Base-by-base conservation (phyloP, 2,329 filamentous ascomycete species). In the Penicillium crustosum region DNA sequence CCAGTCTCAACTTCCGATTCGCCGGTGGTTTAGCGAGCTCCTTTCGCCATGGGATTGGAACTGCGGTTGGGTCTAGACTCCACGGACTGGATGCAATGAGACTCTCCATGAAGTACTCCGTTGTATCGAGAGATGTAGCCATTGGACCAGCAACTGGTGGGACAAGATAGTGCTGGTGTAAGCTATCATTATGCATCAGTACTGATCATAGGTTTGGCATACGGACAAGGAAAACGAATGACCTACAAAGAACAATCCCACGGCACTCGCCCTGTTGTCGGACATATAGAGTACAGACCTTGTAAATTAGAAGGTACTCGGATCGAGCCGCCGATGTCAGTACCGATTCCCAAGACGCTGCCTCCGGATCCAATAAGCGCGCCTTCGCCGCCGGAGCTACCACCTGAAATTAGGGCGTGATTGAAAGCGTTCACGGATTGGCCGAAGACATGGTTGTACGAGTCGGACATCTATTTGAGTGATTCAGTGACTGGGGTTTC, bases 1-100 rank as follows among this genome's bases (percentile, higher is more conserved):
- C 87, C 5, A 89, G 74, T 63, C 82, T 86, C 8, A 88, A 72
- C 63, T 83, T 86, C 35, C 72, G 68, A 8, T 68, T 39, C 12
- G n/a, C 36, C 6, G 62, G 60, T 0, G 59, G 44, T 2, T 36
- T 45, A 3, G 66, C 66, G 5, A 66, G 51, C 6, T 73, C 72
- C 33, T 61, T 68, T 19, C 63, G 60, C 60, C 65, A 63, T 15
- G 65, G 58, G 19, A 66, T 57, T 70, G 76, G 29, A 74, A 62
- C 36, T 77, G 77, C 61, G 77, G 76, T 27, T 13, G 78, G 75
- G 61, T 82, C 81, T 17, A 73, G 50, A 38, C 57, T 52, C 67
- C 67, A 68, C 2, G 67, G 66, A 1, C 55, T 41, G 4, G 62
- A 65, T 12, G 59, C 52, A 10, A 69, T 58, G 1, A 68, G 58